These are phyloP conservation scores for Paulownia fortunei DNA, from an alignment of 257 asterid species.

Conservation along the genomic window DNA sequence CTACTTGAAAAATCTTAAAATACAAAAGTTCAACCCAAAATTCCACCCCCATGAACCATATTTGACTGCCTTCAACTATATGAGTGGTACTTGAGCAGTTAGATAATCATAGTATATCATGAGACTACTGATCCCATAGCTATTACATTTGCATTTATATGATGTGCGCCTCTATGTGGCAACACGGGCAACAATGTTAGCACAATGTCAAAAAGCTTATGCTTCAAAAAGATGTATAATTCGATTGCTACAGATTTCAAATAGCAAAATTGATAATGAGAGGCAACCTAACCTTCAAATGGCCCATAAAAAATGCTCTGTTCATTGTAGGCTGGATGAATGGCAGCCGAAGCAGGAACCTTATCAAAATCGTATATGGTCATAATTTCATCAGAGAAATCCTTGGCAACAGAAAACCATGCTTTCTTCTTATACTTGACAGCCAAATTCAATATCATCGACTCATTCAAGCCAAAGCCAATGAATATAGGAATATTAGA, in stretches of 20 bases:
- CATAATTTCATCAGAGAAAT: conserved; percentile 66
- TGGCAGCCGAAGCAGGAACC: conserved; percentile 75
- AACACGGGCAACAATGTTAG: background rate
- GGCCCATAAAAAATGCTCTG: conserved; percentile 82
- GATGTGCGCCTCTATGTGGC: background rate
- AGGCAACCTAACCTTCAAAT: conserved; percentile 71
- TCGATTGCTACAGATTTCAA: background rate
- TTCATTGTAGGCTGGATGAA: conserved; percentile 65
- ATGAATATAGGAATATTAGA: conserved; percentile 76
- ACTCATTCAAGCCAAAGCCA: conserved; percentile 84
- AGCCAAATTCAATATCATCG: conserved; percentile 59
- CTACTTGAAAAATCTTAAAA: background rate
- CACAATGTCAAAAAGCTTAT: background rate
- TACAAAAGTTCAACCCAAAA: background rate
- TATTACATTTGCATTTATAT: background rate
- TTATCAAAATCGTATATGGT: conserved; percentile 66
- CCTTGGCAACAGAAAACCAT: conserved; percentile 88
- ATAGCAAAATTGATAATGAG: background rate
- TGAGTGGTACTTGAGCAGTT: background rate
- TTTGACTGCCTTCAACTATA: background rate
- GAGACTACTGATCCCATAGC: background rate
- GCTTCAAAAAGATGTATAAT: background rate
- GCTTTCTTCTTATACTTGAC: conserved; percentile 83
- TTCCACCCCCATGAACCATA: background rate
- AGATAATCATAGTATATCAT: background rate